These are phyloP conservation scores for Ogataea pignaliae DNA, from an alignment of 805 yeast genomes.

Conservation along the genomic window DNA sequence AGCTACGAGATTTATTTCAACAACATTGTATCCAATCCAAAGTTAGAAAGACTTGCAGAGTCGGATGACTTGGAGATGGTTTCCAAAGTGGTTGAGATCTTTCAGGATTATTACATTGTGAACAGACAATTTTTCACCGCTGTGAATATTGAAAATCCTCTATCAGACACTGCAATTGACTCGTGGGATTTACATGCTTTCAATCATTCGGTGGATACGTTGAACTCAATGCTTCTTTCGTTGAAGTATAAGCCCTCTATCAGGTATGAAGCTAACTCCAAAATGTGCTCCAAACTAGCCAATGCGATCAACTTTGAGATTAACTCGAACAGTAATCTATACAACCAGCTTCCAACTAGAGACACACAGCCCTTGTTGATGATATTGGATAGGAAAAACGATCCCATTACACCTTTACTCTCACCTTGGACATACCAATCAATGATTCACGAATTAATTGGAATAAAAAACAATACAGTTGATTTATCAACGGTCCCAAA, in stretches of 20 bases:
- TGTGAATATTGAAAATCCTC: conserved; percentile 22
- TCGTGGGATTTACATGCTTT: conserved; percentile 45
- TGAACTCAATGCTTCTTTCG: conserved; percentile 61
- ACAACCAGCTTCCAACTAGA: conserved; percentile 54
- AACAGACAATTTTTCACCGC: conserved; percentile 57
- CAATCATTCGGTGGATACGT: conserved; percentile 35
- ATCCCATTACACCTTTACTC: conserved; percentile 88
- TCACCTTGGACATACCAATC: conserved; percentile 98
- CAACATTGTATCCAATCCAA: conserved; percentile 68
- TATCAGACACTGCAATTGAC: conserved; percentile 25
- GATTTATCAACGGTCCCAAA: conserved; percentile 55
- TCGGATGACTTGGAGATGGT: conserved; percentile 84
- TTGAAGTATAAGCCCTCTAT: conserved; percentile 75
- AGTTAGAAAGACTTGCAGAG: conserved; percentile 84
- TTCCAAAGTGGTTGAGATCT: conserved; percentile 71
- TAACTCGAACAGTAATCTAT: conserved; percentile 53
- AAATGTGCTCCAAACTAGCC: conserved; percentile 61
- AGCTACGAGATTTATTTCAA: conserved; percentile 75
- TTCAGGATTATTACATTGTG: conserved; percentile 75
- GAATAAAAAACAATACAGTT: conserved; percentile 77
- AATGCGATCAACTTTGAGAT: conserved; percentile 58
- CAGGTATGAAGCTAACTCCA: conserved; percentile 69
- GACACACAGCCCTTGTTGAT: conserved; percentile 74
- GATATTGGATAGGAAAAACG: conserved; percentile 78
- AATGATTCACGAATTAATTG: conserved; percentile 91